Evolutionary conservation across 1,284 basidiomycete species (phyloP).

Genomic region (Fomitopsis schrenkii): DNA sequence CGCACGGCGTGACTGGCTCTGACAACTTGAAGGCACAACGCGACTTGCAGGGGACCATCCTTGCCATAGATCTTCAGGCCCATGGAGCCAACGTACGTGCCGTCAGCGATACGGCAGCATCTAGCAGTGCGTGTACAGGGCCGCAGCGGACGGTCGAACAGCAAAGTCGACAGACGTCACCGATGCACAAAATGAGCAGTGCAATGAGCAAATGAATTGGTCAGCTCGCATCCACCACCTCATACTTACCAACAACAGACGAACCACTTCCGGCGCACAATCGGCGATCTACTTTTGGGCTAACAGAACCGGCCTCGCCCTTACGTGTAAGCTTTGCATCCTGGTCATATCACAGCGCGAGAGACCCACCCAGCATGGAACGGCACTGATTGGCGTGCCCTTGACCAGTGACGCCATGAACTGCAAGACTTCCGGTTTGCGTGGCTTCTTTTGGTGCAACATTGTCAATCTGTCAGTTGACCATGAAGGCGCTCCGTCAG

Average conservation of each 20-base stretch:
- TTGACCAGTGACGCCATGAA: constrained; percentile 1
- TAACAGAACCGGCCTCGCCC: background rate
- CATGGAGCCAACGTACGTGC: background rate
- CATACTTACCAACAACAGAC: background rate
- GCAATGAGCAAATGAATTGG: background rate
- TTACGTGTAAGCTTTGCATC: constrained; percentile 1
- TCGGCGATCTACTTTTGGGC: background rate
- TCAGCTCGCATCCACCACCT: background rate
- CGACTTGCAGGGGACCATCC: background rate
- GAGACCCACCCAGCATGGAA: background rate
- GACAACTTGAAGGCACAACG: background rate
- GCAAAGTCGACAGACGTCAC: background rate
- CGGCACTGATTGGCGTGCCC: constrained; percentile 1
- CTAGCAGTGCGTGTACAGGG: background rate
- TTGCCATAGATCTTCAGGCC: background rate
- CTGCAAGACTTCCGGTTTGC: background rate
- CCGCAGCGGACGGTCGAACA: background rate
- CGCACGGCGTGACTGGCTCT: background rate
- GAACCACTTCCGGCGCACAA: background rate
- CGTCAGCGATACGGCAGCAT: background rate
- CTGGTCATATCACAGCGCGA: background rate
- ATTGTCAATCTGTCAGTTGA: background rate
- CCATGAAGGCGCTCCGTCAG: background rate
- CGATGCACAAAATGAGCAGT: background rate
- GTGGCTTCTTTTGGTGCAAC: background rate